A percentile compares a stretch with the other conserved stretches of the same genome.
Evolutionary conservation across 495 filamentous ascomycete genomes (phyloP).

Genomic region (Penicillium manginii): DNA sequence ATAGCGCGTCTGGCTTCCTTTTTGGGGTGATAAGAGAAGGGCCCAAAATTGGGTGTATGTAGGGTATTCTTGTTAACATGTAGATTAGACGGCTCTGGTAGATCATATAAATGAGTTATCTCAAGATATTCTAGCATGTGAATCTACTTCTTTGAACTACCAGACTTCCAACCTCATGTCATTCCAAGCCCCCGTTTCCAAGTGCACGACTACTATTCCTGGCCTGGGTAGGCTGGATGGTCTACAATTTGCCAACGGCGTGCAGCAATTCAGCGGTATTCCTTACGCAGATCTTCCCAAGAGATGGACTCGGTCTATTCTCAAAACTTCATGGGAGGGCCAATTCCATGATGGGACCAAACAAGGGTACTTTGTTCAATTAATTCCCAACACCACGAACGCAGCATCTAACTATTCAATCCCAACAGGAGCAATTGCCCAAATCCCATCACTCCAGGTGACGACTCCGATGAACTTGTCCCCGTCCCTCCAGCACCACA

Average conservation of each 20-base stretch:
- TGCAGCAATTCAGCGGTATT: constrained; percentile 37
- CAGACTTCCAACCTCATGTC: constrained; percentile 24
- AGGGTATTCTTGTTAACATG: too few relatives aligned
- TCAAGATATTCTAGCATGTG: too few relatives aligned
- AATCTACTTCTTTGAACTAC: background rate
- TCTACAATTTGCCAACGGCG: constrained; percentile 28
- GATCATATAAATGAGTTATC: too few relatives aligned
- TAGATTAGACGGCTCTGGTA: too few relatives aligned
- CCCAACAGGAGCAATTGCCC: constrained; percentile 28
- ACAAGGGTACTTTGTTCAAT: constrained; percentile 22
- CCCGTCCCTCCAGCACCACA: constrained; percentile 31
- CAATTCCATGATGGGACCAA: constrained; percentile 32
- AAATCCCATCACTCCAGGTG: constrained; percentile 27
- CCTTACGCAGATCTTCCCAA: constrained; percentile 33
- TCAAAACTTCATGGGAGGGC: constrained; percentile 29
- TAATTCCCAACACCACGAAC: background rate
- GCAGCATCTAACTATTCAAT: background rate
- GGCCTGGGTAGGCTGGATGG: constrained; percentile 30
- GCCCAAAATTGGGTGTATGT: background rate
- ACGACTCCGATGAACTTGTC: constrained; percentile 29
- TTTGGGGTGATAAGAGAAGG: constrained; percentile 8
- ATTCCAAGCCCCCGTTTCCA: constrained; percentile 27
- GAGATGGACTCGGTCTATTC: constrained; percentile 31
- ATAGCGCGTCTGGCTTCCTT: constrained; percentile 28
- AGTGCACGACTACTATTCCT: constrained; percentile 24